Percentiles rank a stretch among this genome's conserved stretches.
These are phyloP conservation scores for Ceratobasidium sp. DNA, from an alignment of 1,284 basidiomycete species.

Conservation along the genomic window DNA sequence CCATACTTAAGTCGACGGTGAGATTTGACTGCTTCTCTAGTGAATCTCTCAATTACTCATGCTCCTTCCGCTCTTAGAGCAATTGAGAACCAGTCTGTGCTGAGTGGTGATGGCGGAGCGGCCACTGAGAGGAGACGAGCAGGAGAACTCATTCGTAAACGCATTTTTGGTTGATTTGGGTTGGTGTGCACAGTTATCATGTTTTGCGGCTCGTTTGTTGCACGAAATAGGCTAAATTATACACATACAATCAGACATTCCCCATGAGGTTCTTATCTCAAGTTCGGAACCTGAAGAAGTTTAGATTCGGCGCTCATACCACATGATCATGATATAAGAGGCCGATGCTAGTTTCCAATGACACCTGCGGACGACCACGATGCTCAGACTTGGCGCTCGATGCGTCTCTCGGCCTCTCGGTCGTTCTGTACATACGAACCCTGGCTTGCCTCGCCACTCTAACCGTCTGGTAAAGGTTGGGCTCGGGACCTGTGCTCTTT, in stretches of 20 bases:
- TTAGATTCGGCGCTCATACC: background rate
- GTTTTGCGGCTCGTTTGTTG: background rate
- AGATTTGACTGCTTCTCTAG: background rate
- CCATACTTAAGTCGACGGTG: slow-evolving; percentile 65
- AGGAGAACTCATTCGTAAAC: slow-evolving; percentile 66
- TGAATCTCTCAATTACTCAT: background rate
- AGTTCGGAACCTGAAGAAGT: background rate
- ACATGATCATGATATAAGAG: slow-evolving; percentile 14
- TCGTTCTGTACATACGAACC: background rate
- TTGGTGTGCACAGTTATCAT: background rate
- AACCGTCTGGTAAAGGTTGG: slow-evolving; percentile 6
- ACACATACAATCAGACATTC: background rate
- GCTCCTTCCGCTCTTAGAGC: slow-evolving; percentile 69
- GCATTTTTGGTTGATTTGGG: slow-evolving; percentile 59
- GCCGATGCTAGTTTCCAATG: background rate
- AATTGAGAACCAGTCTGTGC: slow-evolving; percentile 81
- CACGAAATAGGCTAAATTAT: slow-evolving; percentile 33
- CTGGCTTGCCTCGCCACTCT: background rate
- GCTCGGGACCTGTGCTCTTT: slow-evolving; percentile 6
- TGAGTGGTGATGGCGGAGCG: slow-evolving; percentile 71
- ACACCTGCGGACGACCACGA: slow-evolving; percentile 4
- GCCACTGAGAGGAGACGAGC: slow-evolving; percentile 68
- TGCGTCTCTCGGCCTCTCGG: background rate
- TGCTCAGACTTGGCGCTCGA: slow-evolving; percentile 11
- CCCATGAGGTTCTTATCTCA: slow-evolving; percentile 8